Conservation (phyloP, 192 early-diverging fungal species). For the Kappamyces sp. region DNA sequence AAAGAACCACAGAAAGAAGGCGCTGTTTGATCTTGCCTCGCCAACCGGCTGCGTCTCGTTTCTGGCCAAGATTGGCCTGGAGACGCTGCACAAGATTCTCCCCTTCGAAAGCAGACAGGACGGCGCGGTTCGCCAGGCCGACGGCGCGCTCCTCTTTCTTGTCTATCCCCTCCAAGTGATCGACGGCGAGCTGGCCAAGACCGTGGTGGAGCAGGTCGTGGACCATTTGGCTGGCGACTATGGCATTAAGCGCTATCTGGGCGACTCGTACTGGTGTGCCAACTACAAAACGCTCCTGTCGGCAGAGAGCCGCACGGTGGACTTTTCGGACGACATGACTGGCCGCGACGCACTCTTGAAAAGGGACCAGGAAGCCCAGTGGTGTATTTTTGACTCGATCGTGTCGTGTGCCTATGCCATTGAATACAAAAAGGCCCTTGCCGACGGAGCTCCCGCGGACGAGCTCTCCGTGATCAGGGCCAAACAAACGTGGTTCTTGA, state of each 20-base stretch:
- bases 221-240: constrained; percentile 24
- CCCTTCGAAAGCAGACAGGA: constrained; percentile 18
- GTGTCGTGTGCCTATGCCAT: constrained; percentile 27
- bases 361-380: constrained; percentile 29
- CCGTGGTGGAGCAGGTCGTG: constrained; percentile 20
- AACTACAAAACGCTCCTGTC: constrained; percentile 30
- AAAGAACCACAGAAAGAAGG: no score
- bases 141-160: constrained; percentile 30
- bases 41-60: neutral
- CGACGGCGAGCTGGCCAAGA: constrained; percentile 10
- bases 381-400: constrained; percentile 37
- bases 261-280: constrained; percentile 40
- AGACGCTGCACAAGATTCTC: constrained; percentile 16
- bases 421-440: neutral
- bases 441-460: neutral
- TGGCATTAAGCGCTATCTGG: constrained; percentile 27
- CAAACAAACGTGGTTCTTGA: constrained; percentile 24
- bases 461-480: neutral
- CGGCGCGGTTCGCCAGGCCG: constrained; percentile 20
- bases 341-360: constrained; percentile 24
- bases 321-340: constrained; percentile 32
- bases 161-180: constrained; percentile 28
- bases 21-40: no score
- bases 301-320: constrained; percentile 28
- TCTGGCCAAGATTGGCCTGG: constrained; percentile 9